Conservation (phyloP, 345 rosid genomes). For the Populus pruinosa region DNA sequence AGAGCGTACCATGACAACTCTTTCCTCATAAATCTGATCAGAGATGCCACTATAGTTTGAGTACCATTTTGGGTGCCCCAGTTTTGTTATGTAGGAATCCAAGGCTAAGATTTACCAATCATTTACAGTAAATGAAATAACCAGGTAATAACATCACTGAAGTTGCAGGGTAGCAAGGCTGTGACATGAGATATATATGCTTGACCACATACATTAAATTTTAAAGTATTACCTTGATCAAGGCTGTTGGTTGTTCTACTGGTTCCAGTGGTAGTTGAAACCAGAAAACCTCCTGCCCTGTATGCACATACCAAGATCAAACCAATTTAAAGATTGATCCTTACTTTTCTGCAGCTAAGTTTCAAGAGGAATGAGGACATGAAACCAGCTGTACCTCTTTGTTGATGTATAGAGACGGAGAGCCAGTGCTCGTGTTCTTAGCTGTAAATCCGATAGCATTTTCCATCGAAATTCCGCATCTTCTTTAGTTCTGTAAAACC, state of each 20-base stretch:
- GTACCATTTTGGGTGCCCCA: no score
- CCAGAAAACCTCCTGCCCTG: constrained; percentile 26
- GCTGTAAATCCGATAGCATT: constrained; percentile 36
- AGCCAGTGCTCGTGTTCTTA: constrained; percentile 39
- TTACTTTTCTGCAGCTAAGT: not conserved
- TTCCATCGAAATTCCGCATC: constrained; percentile 47
- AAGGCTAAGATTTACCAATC: no score
- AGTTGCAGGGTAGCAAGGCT: not conserved
- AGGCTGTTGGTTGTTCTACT: not conserved
- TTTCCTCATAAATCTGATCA: no score
- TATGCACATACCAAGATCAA: constrained; percentile 6
- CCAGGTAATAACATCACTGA: no score
- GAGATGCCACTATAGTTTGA: no score
- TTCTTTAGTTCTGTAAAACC: constrained; percentile 40
- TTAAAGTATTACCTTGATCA: constrained; percentile 23
- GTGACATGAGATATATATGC: not conserved
- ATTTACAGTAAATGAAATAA: no score
- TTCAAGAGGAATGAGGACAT: not conserved
- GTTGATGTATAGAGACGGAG: constrained; percentile 22
- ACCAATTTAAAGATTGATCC: not conserved
- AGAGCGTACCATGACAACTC: no score
- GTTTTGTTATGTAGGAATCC: no score
- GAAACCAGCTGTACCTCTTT: constrained; percentile 27
- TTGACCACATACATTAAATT: not conserved
- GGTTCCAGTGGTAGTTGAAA: constrained; percentile 1